Base-by-base conservation (phyloP, 805 yeast species). In the Cyberlindnera suaveolens region DNA sequence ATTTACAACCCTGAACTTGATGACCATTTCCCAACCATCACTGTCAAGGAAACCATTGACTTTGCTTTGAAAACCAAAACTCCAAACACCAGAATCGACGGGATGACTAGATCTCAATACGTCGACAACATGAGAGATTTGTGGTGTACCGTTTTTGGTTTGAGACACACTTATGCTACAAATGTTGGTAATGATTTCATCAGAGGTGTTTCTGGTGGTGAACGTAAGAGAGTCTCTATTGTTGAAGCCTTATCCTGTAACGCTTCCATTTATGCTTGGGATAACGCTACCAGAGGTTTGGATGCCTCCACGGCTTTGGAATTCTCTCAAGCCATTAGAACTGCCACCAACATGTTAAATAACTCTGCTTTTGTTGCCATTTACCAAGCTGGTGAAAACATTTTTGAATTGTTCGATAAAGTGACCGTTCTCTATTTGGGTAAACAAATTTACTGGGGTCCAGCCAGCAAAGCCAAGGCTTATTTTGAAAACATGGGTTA, bases 171-270 rank as follows among this genome's bases (percentile, higher is more conserved):
- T 13, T 69, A 72, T 50, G 67, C 79, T 57, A 81, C 87, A 26
- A 70, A 77, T 43, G 86, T 81, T 38, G 87, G 88, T 57, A 73
- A 76, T 51, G 84, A 80, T 48, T 70, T 72, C 38, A 76, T 80
- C 27, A 71, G 85, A 59, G 88, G 88, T 63, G 78, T 82, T 36
- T 80, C 85, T 26, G 88, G 87, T 60, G 88, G 87, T 66, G 85
- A 81, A 63, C 67, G 87, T 53, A 81, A 81, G 62, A 76, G 87
- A 67, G 86, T 80, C 17, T 78, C 85, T n/a, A 78, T 81, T 53
- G 85, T 83, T 11, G 87, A 81, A 62, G 84, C 73, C 11, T 38
- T 54, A 71, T 14, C 52, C 68, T 26, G 59, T 69, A 41, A 78
- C 47, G 73, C 81, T 27, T 64, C 63, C 45, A 50, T 73, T 34